phyloP scores from a whole-genome alignment of 129 eudicot species.

The Chrysanthemum seticuspe region DNA sequence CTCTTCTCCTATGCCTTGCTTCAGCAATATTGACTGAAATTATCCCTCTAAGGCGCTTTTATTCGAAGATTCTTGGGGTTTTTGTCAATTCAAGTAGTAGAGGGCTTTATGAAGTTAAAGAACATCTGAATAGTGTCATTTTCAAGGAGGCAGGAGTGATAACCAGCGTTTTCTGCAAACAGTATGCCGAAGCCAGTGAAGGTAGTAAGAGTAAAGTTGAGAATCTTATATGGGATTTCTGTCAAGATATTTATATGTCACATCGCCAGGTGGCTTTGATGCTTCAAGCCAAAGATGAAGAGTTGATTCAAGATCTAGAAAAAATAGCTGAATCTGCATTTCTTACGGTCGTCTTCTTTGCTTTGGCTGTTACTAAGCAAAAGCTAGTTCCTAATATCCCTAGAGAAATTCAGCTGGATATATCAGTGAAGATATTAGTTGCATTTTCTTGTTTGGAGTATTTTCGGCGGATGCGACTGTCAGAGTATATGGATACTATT shows the following conservation, averaged over 20 bases:
- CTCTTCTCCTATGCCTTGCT: conserved; percentile 64
- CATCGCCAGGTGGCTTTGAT: conserved; percentile 64
- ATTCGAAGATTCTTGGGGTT: conserved; percentile 40
- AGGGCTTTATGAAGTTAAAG: conserved; percentile 42
- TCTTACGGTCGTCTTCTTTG: conserved; percentile 90
- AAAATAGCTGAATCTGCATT: conserved; percentile 87
- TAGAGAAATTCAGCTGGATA: conserved; percentile 49
- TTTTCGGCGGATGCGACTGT: conserved; percentile 85
- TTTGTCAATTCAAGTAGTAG: conserved; percentile 22
- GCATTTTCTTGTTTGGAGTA: conserved; percentile 95
- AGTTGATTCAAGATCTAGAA: conserved; percentile 63
- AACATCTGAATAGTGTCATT: conserved; percentile 54
- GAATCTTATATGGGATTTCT: conserved; percentile 70
- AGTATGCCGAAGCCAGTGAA: conserved; percentile 63
- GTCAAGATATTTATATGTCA: conserved; percentile 69
- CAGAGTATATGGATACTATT: conserved; percentile 89
- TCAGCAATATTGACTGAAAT: conserved; percentile 68
- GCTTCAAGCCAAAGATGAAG: conserved; percentile 52
- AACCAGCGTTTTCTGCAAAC: conserved; percentile 74
- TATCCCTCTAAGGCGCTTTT: conserved; percentile 59
- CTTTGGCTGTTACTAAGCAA: conserved; percentile 77
- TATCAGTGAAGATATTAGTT: conserved; percentile 67
- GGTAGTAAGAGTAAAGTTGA: conserved; percentile 53
- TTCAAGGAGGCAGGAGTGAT: conserved; percentile 92
- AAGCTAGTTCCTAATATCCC: conserved; percentile 49